These are phyloP conservation scores for Heterobasidion annosum DNA, from an alignment of 1,284 basidiomycete species.

Conservation along the genomic window DNA sequence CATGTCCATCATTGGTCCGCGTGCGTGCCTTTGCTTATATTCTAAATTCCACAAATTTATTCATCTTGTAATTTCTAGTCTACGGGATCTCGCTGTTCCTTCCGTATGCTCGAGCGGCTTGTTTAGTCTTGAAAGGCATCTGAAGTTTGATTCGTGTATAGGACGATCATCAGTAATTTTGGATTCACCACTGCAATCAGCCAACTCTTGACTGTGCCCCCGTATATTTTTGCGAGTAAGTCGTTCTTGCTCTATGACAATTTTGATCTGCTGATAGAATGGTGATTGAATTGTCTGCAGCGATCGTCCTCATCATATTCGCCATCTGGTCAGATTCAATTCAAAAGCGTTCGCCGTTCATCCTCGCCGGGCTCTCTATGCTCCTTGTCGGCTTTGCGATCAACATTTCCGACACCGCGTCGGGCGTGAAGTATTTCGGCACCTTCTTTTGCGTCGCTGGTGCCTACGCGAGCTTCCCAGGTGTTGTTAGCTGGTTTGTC, in stretches of 20 bases:
- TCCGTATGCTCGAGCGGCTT: slow-evolving; percentile 33
- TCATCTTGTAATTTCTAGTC: slow-evolving; percentile 16
- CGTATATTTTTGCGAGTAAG: slow-evolving; percentile 55
- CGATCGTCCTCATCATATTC: slow-evolving; percentile 40
- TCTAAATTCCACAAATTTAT: slow-evolving; percentile 17
- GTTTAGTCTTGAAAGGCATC: neutral
- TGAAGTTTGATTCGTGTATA: slow-evolving; percentile 13
- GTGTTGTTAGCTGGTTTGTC: slow-evolving; percentile 54
- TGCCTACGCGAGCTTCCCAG: slow-evolving; percentile 52
- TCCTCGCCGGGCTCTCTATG: slow-evolving; percentile 42
- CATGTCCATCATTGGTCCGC: slow-evolving; percentile 47
- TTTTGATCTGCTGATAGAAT: neutral
- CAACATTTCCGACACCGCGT: slow-evolving; percentile 43
- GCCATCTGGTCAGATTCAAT: slow-evolving; percentile 52
- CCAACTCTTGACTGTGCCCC: slow-evolving; percentile 63
- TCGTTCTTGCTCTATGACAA: neutral
- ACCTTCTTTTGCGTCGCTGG: slow-evolving; percentile 56
- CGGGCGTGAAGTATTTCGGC: slow-evolving; percentile 58
- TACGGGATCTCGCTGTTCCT: slow-evolving; percentile 58
- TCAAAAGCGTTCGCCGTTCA: slow-evolving; percentile 50
- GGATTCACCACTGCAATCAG: slow-evolving; percentile 47
- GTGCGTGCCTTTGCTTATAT: slow-evolving; percentile 20
- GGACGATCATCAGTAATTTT: slow-evolving; percentile 60
- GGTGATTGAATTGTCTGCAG: slow-evolving; percentile 18
- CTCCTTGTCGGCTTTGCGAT: slow-evolving; percentile 56